These are phyloP conservation scores for Arthonia radiata DNA, from an alignment of 495 filamentous ascomycete species.

Conservation along the genomic window DNA sequence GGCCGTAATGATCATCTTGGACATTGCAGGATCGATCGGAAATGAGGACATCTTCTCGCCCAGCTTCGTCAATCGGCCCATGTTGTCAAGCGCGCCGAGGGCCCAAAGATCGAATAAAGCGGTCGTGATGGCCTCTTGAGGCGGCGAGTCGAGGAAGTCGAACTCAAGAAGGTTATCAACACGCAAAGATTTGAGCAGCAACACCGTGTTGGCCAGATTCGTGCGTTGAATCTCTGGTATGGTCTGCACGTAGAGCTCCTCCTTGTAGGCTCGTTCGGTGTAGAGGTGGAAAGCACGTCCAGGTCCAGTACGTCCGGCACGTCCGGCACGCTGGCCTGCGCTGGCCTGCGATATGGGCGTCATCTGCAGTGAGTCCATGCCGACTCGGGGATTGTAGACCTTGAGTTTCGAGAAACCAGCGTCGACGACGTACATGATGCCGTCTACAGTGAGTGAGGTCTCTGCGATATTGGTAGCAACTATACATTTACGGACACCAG, in stretches of 20 bases:
- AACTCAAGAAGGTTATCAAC: conserved; percentile 92
- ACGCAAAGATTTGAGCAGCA: conserved; percentile 81
- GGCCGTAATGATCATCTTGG: conserved; percentile 69
- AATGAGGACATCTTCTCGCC: conserved; percentile 91
- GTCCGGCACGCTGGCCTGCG: conserved; percentile 73
- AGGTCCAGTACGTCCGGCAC: conserved; percentile 84
- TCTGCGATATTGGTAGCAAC: conserved; percentile 98
- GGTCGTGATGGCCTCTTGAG: conserved; percentile 93
- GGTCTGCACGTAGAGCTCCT: conserved; percentile 91
- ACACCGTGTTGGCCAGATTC: conserved; percentile 80
- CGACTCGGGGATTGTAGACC: conserved; percentile 96
- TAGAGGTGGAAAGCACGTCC: conserved; percentile 89
- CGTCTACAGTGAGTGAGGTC: conserved; percentile 92
- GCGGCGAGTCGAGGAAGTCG: conserved; percentile 97
- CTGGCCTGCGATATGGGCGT: conserved; percentile 97
- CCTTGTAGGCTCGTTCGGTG: conserved; percentile 83
- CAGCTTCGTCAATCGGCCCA: conserved; percentile 71
- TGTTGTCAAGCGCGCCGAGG: conserved; percentile 73
- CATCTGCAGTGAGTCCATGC: conserved; percentile 97
- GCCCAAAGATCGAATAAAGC: conserved; percentile 97
- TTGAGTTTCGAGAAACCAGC: conserved; percentile 92
- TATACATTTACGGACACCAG: conserved; percentile 88
- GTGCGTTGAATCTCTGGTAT: conserved; percentile 97
- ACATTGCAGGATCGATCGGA: conserved; percentile 85
- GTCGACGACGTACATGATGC: conserved; percentile 98